These are phyloP conservation scores for Cunninghamia lanceolata DNA, from an alignment of 75 land plant species.

Conservation along the genomic window DNA sequence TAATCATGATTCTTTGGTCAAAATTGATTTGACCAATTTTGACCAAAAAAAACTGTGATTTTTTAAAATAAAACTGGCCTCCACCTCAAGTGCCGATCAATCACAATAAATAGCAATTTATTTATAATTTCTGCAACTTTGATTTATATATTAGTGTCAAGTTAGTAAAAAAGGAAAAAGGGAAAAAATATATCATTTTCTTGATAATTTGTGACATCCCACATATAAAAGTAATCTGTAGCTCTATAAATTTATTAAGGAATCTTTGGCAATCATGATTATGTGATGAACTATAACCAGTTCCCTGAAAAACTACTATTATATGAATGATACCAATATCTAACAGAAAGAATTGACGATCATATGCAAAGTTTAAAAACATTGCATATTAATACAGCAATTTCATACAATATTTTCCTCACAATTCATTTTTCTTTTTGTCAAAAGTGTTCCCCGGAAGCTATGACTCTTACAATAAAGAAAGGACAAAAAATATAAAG, in stretches of 20 bases:
- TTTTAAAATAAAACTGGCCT: too few species aligned
- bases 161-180: not conserved
- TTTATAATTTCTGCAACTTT: too few species aligned
- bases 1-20: too few species aligned
- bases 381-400: not conserved
- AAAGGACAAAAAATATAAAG: not conserved
- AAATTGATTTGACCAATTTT: too few species aligned
- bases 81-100: too few species aligned
- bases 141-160: not conserved
- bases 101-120: too few species aligned
- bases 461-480: not conserved
- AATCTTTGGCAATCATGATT: not conserved
- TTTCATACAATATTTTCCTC: not conserved
- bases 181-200: not conserved
- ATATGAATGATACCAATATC: not conserved
- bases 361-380: not conserved
- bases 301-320: not conserved
- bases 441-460: not conserved
- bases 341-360: not conserved
- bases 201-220: not conserved
- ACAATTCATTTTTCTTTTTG: not conserved
- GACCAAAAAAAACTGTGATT: too few species aligned
- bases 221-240: not conserved
- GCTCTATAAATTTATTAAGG: not conserved
- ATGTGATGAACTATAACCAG: not conserved